Conservation (phyloP, 352 stramenopile genomes). For the Pythium scleroteichum region DNA sequence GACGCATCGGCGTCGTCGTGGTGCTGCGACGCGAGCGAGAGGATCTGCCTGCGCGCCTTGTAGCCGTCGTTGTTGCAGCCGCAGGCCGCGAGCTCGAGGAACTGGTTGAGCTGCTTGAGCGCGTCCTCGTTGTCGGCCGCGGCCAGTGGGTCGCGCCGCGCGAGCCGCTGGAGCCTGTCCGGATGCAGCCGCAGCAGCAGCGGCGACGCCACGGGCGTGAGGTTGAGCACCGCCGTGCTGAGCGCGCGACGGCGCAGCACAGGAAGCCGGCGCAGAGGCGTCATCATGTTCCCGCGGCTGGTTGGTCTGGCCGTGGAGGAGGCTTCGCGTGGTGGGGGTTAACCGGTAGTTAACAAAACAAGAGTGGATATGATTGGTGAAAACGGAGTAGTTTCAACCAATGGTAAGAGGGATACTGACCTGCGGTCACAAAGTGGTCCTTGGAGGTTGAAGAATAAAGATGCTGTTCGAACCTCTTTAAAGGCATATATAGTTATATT, state of each 20-base stretch:
- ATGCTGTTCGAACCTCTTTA: too few species aligned
- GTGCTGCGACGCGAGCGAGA: constrained; percentile 33
- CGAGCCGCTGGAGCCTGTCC: constrained; percentile 59
- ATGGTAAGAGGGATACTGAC: neutral
- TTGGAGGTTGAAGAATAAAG: too few species aligned
- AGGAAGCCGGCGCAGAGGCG: neutral
- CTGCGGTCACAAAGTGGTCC: neutral
- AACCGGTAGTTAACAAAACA: constrained; percentile 3
- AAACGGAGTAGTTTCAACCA: constrained; percentile 3
- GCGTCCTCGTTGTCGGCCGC: constrained; percentile 66
- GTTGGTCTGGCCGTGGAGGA: constrained; percentile 15
- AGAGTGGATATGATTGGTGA: neutral
- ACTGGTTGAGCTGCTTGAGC: constrained; percentile 81
- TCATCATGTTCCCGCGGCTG: constrained; percentile 13
- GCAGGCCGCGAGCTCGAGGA: constrained; percentile 58
- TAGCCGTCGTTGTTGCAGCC: constrained; percentile 76
- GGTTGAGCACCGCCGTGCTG: constrained; percentile 31
- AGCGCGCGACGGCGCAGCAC: constrained; percentile 5
- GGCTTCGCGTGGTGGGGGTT: too few species aligned
- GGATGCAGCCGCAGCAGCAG: constrained; percentile 70
- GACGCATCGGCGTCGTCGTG: constrained; percentile 30
- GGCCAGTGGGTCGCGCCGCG: constrained; percentile 23
- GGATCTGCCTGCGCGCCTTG: constrained; percentile 50
- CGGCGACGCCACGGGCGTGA: constrained; percentile 68
- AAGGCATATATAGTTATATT: too few species aligned